These are phyloP conservation scores for Lizonia empirigonia DNA, from an alignment of 2,329 filamentous ascomycete species.

Conservation along the genomic window DNA sequence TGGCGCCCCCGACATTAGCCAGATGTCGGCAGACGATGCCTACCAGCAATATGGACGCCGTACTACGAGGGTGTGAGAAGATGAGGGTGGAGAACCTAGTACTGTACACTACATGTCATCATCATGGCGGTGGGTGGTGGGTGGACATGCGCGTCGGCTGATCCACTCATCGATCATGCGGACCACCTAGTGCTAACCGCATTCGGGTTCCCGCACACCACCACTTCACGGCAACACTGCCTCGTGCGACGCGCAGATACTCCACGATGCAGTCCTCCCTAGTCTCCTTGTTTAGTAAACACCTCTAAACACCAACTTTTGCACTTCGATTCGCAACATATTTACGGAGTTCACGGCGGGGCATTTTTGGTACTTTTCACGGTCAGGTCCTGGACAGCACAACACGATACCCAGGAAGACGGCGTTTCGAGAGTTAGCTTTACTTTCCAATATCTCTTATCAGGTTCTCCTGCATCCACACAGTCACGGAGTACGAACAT, in stretches of 20 bases:
- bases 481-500: slow-evolving; percentile 20
- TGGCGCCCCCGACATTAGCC: slow-evolving; percentile 37
- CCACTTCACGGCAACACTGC: slow-evolving; percentile 33
- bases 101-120: slow-evolving; percentile 21
- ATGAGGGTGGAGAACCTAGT: slow-evolving; percentile 7
- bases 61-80: slow-evolving; percentile 44
- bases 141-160: slow-evolving; percentile 39
- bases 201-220: slow-evolving; percentile 35
- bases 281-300: too few relatives aligned
- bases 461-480: slow-evolving; percentile 22
- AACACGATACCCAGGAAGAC: slow-evolving; percentile 43
- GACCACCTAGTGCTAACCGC: slow-evolving; percentile 31
- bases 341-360: slow-evolving; percentile 25
- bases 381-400: slow-evolving; percentile 28
- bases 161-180: slow-evolving; percentile 42
- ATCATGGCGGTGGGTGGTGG: slow-evolving; percentile 26
- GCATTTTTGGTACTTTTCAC: slow-evolving; percentile 15
- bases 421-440: slow-evolving; percentile 33
- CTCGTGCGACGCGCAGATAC: slow-evolving; percentile 28
- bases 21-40: slow-evolving; percentile 36
- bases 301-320: background rate
- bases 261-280: slow-evolving; percentile 13
- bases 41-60: slow-evolving; percentile 48
- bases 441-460: slow-evolving; percentile 18
- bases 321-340: slow-evolving; percentile 12